Percentiles rank a stretch among this genome's conserved stretches.
These are phyloP conservation scores for Catunica adiposa DNA, from an alignment of 2,329 filamentous ascomycete species.

Conservation along the genomic window DNA sequence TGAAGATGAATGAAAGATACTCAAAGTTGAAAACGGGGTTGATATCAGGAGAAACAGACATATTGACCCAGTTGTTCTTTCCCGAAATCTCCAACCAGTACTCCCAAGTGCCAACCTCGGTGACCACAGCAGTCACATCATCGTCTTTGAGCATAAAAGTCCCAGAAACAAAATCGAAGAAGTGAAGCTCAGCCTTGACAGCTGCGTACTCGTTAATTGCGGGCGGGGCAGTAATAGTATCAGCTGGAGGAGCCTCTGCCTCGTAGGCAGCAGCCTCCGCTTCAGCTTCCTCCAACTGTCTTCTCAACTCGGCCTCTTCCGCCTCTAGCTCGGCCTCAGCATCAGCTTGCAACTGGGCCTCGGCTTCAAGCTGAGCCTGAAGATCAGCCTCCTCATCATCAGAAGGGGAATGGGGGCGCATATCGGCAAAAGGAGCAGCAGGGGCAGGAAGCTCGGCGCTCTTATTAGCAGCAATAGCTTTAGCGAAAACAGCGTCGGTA, in stretches of 20 bases:
- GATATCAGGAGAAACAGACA: constrained; percentile 73
- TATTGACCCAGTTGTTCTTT: constrained; percentile 71
- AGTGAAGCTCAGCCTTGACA: constrained; percentile 69
- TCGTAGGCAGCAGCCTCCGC: constrained; percentile 1
- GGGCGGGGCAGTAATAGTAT: constrained; percentile 31
- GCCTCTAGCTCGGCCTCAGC: constrained; percentile 29
- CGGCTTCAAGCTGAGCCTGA: constrained; percentile 10
- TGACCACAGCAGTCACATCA: constrained; percentile 60
- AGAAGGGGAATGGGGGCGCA: constrained; percentile 14
- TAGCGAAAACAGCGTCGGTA: constrained; percentile 38
- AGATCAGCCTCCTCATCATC: constrained; percentile 9
- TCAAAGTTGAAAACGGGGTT: constrained; percentile 99
- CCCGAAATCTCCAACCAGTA: constrained; percentile 86
- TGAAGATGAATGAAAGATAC: constrained; percentile 98
- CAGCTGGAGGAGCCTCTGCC: background rate
- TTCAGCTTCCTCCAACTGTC: constrained; percentile 1
- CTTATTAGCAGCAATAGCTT: constrained; percentile 30
- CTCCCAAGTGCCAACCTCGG: constrained; percentile 77
- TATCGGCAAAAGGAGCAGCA: background rate
- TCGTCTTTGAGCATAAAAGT: constrained; percentile 70
- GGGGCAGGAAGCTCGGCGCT: background rate
- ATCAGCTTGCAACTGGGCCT: constrained; percentile 10
- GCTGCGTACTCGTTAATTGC: constrained; percentile 56
- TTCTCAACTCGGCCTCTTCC: constrained; percentile 27
- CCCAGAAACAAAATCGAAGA: constrained; percentile 79